Conservation (phyloP, 2,329 filamentous ascomycete genomes). For the Mycocentrospora acerina region DNA sequence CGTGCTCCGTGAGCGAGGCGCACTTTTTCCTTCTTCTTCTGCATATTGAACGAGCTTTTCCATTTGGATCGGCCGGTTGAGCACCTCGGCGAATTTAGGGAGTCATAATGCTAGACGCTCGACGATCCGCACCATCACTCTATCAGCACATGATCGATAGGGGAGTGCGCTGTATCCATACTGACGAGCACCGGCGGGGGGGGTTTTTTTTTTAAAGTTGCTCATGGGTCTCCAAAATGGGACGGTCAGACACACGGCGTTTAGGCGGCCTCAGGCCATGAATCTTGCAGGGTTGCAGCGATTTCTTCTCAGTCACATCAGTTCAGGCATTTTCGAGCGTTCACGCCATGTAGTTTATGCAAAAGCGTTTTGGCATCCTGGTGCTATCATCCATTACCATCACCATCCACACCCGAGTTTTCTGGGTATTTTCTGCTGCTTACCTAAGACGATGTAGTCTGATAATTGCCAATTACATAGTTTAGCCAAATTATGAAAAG, state of each 20-base stretch:
- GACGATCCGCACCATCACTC: slow-evolving; percentile 27
- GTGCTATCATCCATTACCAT: slow-evolving; percentile 4
- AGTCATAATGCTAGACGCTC: slow-evolving; percentile 41
- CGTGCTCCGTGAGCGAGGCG: slow-evolving; percentile 39
- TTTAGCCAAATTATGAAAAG: background rate
- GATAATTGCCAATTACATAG: background rate
- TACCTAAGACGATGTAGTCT: background rate
- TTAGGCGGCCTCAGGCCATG: slow-evolving; percentile 22
- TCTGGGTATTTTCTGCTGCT: background rate
- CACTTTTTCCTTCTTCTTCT: slow-evolving; percentile 24
- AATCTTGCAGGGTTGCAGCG: slow-evolving; percentile 32
- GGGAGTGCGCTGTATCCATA: slow-evolving; percentile 19
- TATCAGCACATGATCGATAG: slow-evolving; percentile 22
- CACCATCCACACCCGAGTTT: background rate
- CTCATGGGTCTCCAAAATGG: slow-evolving; percentile 36
- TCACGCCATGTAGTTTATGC: slow-evolving; percentile 39
- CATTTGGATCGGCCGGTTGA: slow-evolving; percentile 28
- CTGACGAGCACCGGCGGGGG: slow-evolving; percentile 27
- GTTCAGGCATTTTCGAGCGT: slow-evolving; percentile 15
- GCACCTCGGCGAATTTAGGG: slow-evolving; percentile 25
- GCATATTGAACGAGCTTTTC: slow-evolving; percentile 30
- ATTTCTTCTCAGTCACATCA: slow-evolving; percentile 16
- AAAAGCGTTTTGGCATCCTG: slow-evolving; percentile 30
- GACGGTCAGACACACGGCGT: slow-evolving; percentile 36
- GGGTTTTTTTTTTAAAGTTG: slow-evolving; percentile 25